Evolutionary conservation across 306 rosid species (phyloP), one percentile per base, ranked within the genome.

Genomic region (Vigna mungo): DNA sequence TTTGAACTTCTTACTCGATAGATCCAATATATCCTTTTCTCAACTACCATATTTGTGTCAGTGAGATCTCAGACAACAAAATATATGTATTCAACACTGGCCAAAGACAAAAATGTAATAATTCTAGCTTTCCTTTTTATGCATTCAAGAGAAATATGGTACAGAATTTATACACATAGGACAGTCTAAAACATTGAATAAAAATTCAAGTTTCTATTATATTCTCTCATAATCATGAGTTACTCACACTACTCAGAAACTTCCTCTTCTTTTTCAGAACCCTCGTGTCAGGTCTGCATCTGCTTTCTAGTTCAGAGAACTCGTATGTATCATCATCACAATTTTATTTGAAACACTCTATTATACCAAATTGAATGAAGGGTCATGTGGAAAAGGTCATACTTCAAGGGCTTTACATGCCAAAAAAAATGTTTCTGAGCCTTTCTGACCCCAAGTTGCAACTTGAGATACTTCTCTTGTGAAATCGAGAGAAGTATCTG

Each of bases 311-410:
- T 51, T 73, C 37, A 73, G 48, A 67, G 44, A 49, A 15, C 53
- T 54, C 72, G 4, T 21, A 7, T 44, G 74, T 59, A 78, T 37
- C 68, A 43, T 81, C 70, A 55, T 79, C 91, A 84, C 68, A 74
- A 71, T 51, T 90, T 92, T 76, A 92, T 85, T 85, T 95, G 98
- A 73, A 92, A 91, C 72, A 95, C 96, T 78, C 96, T 85, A 71
- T 92, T 96, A 65, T 90, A 87, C 99, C 99, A 96, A 80, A 96
- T 84, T 14, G 99, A 96, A 79, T 91, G 97, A 83, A 96, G 97
- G 71, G 91, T 92, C 97, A 95, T 92, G 86, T 92, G 96, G 83
- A 95, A 95, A 51, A 95, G 94, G 72, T 95, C 99, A 72, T 92
- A 89, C 87, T 92, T 91, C 51, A 84, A 53, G 36, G 99, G 97